Conservation (phyloP, 768 basidiomycete genomes). For the Mycena metata region DNA sequence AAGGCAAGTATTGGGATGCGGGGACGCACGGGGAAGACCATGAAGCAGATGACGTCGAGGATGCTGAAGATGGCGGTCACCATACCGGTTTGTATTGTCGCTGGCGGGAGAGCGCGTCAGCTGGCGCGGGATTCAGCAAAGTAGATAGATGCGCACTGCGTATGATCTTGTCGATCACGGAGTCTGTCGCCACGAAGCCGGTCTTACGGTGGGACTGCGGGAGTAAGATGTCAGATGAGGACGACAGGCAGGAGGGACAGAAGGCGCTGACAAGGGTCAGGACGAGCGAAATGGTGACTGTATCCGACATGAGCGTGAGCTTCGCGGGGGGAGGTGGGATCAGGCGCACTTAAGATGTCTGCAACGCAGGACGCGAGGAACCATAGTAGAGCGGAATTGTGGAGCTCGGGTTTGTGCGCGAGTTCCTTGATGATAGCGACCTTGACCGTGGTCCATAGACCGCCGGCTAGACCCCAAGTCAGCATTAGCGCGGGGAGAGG, state of each 20-base stretch:
- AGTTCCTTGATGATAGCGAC: slow-evolving; percentile 46
- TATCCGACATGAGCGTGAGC: too few relatives aligned
- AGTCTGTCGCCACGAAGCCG: slow-evolving; percentile 52
- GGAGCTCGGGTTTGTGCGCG: slow-evolving; percentile 46
- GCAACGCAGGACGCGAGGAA: slow-evolving; percentile 58
- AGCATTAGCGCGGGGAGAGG: neutral
- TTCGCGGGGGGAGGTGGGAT: too few relatives aligned
- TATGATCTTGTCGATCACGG: slow-evolving; percentile 51
- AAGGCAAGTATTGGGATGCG: neutral
- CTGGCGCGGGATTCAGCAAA: slow-evolving; percentile 16
- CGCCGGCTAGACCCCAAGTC: slow-evolving; percentile 45
- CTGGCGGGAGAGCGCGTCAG: slow-evolving; percentile 14
- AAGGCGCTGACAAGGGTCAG: slow-evolving; percentile 54
- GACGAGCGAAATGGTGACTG: slow-evolving; percentile 56
- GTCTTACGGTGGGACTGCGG: slow-evolving; percentile 53
- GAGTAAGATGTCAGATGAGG: neutral
- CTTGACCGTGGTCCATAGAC: slow-evolving; percentile 48
- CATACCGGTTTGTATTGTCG: slow-evolving; percentile 50
- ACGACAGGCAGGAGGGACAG: neutral
- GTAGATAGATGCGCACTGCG: slow-evolving; percentile 40
- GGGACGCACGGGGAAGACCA: slow-evolving; percentile 41
- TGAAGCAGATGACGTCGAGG: slow-evolving; percentile 49
- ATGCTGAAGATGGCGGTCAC: slow-evolving; percentile 44
- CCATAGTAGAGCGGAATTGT: slow-evolving; percentile 56
- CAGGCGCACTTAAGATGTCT: slow-evolving; percentile 54